These are phyloP conservation scores for Bipolaris zeicola DNA, from an alignment of 2,329 filamentous ascomycete genomes.

Conservation along the genomic window DNA sequence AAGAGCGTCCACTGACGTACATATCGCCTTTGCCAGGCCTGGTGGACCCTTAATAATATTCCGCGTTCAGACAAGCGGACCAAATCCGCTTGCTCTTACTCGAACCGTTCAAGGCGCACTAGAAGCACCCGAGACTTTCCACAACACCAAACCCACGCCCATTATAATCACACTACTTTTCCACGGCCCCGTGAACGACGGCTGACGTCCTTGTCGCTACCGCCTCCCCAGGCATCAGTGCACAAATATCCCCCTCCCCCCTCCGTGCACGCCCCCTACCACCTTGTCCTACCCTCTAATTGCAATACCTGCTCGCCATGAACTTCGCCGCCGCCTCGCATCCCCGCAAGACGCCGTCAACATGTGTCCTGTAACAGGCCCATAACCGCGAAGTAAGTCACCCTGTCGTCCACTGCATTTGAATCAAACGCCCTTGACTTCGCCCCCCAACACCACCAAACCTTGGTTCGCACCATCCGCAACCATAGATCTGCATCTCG, in stretches of 20 bases:
- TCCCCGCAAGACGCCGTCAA: slow-evolving; percentile 33
- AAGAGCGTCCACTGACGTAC: slow-evolving; percentile 15
- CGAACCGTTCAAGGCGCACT: slow-evolving; percentile 10
- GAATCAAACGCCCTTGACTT: slow-evolving; percentile 5
- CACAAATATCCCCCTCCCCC: slow-evolving; percentile 8
- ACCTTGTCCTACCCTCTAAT: background rate
- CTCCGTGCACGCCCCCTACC: slow-evolving; percentile 5
- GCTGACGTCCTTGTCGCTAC: slow-evolving; percentile 24
- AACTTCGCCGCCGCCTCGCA: slow-evolving; percentile 35
- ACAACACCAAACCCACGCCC: slow-evolving; percentile 16
- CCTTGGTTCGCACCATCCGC: slow-evolving; percentile 6
- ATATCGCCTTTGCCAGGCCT: background rate
- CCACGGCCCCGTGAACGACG: slow-evolving; percentile 12
- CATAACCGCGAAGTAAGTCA: slow-evolving; percentile 35
- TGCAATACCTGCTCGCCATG: slow-evolving; percentile 20
- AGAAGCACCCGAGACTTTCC: slow-evolving; percentile 19
- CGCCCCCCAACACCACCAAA: slow-evolving; percentile 1
- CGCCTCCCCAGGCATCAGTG: slow-evolving; percentile 20
- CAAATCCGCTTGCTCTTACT: slow-evolving; percentile 14
- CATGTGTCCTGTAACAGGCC: slow-evolving; percentile 35
- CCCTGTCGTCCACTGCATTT: background rate
- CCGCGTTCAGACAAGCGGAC: slow-evolving; percentile 14
- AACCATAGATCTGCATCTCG: slow-evolving; percentile 2
- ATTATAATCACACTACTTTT: slow-evolving; percentile 15
- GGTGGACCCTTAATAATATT: slow-evolving; percentile 10